These are phyloP conservation scores for Clarireedia hainanense DNA, from an alignment of 2,329 filamentous ascomycete species.

Conservation along the genomic window DNA sequence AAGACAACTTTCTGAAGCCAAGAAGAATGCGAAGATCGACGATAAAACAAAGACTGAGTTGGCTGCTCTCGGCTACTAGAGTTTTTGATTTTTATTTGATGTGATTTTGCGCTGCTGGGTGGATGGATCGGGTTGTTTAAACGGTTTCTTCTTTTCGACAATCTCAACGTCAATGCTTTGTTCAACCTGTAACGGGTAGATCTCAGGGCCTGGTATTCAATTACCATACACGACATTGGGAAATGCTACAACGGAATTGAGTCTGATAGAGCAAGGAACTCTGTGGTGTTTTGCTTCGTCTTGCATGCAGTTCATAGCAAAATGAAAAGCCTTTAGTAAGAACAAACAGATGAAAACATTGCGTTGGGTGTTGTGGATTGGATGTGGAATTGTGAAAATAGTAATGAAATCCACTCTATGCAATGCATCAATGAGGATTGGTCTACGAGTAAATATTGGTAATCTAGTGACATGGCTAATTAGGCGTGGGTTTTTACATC, in stretches of 20 bases:
- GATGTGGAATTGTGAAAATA: conserved; percentile 5
- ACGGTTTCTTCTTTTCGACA: conserved; percentile 20
- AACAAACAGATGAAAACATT: conserved; percentile 15
- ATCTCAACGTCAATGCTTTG: conserved; percentile 29
- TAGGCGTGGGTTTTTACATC: too few species aligned
- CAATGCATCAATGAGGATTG: not conserved
- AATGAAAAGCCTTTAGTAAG: conserved; percentile 26
- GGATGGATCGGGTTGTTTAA: conserved; percentile 17
- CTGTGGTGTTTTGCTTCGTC: conserved; percentile 28
- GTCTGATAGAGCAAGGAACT: conserved; percentile 24
- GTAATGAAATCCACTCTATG: not conserved
- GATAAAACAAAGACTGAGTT: conserved; percentile 82
- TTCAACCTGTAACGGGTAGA: conserved; percentile 23
- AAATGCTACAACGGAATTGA: conserved; percentile 26
- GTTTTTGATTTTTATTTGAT: conserved; percentile 22
- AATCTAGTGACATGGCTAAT: too few species aligned
- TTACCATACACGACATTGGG: conserved; percentile 19
- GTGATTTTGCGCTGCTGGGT: conserved; percentile 13
- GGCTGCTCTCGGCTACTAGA: conserved; percentile 86
- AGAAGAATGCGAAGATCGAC: conserved; percentile 85
- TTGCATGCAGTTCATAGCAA: conserved; percentile 28
- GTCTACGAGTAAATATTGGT: too few species aligned
- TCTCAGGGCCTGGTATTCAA: conserved; percentile 25
- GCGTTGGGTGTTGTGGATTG: conserved; percentile 1
- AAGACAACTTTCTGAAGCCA: conserved; percentile 83